A percentile compares a stretch with the other conserved stretches of the same genome.
phyloP scores from a whole-genome alignment of 768 basidiomycete genomes.

The Termitomyces sp. region DNA sequence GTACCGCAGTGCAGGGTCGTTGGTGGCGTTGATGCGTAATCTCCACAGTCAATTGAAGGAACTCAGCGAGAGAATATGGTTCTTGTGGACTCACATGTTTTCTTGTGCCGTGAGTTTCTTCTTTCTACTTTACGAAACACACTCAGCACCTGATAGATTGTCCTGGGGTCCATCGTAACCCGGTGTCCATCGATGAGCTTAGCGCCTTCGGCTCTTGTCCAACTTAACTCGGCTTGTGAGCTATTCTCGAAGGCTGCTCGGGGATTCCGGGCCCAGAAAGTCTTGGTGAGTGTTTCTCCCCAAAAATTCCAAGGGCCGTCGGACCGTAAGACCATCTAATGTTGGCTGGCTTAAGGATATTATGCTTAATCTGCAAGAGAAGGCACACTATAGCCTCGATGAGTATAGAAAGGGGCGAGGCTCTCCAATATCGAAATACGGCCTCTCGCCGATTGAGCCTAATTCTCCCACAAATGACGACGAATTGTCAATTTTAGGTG shows the following conservation, averaged over 20 bases:
- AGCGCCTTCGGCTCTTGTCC: slow-evolving; percentile 67
- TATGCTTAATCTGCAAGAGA: slow-evolving; percentile 59
- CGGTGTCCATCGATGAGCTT: slow-evolving; percentile 76
- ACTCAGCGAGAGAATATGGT: slow-evolving; percentile 62
- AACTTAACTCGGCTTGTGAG: slow-evolving; percentile 71
- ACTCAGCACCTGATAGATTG: slow-evolving; percentile 39
- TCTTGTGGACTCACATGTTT: slow-evolving; percentile 57
- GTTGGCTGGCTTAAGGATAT: slow-evolving; percentile 36
- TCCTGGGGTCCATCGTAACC: slow-evolving; percentile 72
- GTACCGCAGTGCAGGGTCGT: slow-evolving; percentile 66
- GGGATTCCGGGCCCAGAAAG: slow-evolving; percentile 59
- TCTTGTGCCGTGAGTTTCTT: slow-evolving; percentile 53
- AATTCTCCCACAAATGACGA: slow-evolving; percentile 46
- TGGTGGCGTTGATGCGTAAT: slow-evolving; percentile 67
- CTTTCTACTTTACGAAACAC: slow-evolving; percentile 1
- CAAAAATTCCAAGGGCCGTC: background rate
- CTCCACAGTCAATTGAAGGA: slow-evolving; percentile 60
- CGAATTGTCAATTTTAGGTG: slow-evolving; percentile 58
- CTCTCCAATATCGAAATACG: slow-evolving; percentile 35
- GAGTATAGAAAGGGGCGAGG: slow-evolving; percentile 57
- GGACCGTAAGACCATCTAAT: background rate
- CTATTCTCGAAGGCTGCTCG: slow-evolving; percentile 66
- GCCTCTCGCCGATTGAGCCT: slow-evolving; percentile 28
- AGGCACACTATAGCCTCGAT: slow-evolving; percentile 59
- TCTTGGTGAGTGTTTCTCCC: slow-evolving; percentile 41